Evolutionary conservation across 2,329 filamentous ascomycete species (phyloP).

Genomic region (Byssochlamys sp.): DNA sequence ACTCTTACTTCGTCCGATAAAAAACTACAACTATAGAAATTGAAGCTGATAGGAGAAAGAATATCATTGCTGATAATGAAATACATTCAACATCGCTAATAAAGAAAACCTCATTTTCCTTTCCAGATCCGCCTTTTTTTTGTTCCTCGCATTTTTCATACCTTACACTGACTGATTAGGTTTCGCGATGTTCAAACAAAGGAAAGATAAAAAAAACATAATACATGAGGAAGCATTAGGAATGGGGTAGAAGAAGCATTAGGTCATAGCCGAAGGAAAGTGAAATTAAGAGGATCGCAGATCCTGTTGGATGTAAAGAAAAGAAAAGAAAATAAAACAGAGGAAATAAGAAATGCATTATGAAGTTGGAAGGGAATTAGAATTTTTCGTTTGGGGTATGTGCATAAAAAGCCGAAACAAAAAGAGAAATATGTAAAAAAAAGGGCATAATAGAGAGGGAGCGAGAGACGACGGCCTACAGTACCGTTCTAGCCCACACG

Average conservation of each 20-base stretch:
- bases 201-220: background rate
- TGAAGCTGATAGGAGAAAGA: no score
- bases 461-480: background rate
- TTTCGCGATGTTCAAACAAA: background rate
- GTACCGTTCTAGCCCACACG: background rate
- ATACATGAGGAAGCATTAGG: background rate
- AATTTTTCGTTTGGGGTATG: background rate
- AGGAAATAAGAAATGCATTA: no score
- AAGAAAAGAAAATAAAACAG: no score
- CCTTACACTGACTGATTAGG: background rate
- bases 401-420: background rate
- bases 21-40: no score
- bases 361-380: no score
- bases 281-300: no score
- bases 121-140: background rate
- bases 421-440: background rate
- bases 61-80: background rate
- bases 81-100: background rate
- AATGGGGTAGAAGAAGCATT: no score
- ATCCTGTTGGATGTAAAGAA: no score
- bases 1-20: no score
- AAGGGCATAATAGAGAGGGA: no score
- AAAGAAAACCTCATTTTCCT: background rate
- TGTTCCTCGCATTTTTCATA: background rate
- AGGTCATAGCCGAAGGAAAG: no score